Percentiles rank a stretch among this genome's conserved stretches.
phyloP scores from a whole-genome alignment of 2,329 filamentous ascomycete species.

The Diplodia sapinea region DNA sequence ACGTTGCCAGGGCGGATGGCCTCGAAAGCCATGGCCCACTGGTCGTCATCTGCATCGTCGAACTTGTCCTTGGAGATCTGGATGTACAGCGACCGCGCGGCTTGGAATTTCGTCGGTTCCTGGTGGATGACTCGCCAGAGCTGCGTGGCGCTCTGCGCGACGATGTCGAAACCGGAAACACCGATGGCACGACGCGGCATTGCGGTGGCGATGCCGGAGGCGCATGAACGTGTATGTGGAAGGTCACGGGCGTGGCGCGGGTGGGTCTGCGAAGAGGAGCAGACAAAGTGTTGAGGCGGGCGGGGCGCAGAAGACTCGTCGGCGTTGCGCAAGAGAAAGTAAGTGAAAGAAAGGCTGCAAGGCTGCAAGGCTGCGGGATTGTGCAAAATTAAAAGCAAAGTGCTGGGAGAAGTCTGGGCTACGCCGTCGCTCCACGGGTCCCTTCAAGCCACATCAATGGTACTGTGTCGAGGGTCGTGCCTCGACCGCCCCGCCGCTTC shows the following conservation, averaged over 20 bases:
- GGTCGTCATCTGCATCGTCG: slow-evolving; percentile 33
- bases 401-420: not conserved
- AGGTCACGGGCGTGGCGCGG: not conserved
- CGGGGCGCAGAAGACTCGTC: not conserved
- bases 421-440: not conserved
- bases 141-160: slow-evolving; percentile 9
- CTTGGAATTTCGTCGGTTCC: not conserved
- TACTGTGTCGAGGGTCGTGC: slow-evolving; percentile 13
- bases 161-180: slow-evolving; percentile 11
- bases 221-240: slow-evolving; percentile 6
- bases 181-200: slow-evolving; percentile 5
- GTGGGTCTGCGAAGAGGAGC: not conserved
- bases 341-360: not conserved
- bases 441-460: not conserved
- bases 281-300: not conserved
- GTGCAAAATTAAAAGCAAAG: slow-evolving; percentile 13
- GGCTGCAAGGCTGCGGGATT: slow-evolving; percentile 1
- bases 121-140: slow-evolving; percentile 4
- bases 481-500: slow-evolving; percentile 31
- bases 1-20: slow-evolving; percentile 32
- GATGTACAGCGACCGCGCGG: slow-evolving; percentile 28
- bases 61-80: slow-evolving; percentile 32
- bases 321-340: not conserved
- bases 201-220: not conserved
- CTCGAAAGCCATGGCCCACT: slow-evolving; percentile 34